Base-by-base conservation (phyloP, 352 stramenopile genomes). In the Phytophthora pinifolia region DNA sequence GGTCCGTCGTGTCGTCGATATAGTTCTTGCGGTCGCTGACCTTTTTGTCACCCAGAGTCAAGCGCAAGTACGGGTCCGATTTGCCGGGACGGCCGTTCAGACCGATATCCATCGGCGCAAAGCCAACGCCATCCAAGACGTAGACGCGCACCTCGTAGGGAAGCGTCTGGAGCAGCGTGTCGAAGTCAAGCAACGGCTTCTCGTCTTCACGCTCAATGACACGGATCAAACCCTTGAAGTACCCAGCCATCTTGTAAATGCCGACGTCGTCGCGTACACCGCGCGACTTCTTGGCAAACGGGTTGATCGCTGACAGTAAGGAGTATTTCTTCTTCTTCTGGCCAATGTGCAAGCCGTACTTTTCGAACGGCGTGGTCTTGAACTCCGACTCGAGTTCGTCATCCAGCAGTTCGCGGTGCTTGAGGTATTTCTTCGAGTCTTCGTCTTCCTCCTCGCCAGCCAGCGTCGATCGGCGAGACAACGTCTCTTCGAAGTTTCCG, bases 181-280 rank as follows among this genome's bases (percentile, higher is more conserved):
- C 74, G 0, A 93, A 49, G 51, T 92, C 70, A n/a, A 95, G 59
- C 27, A 89, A 57, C 1, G 85, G 80, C 42, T 83, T 86, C 48
- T 94, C 86, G 29, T 96, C 85, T 47, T 92, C 72, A 22, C 79
- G 67, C 34, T 91, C 70, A 22, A 96, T 85, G 13, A 98, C 72
- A 17, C 91, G 83, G n/a, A 97, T 85, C 32, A 98, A 56, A 15
- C 88, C 90, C 75, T 98, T 98, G 58, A 98, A 97, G 20, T 83
- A 77, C 2, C 88, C 91, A 18, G 87, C 87, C 29, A 86, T 77
- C 59, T 92, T 89, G 68, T 88, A 92, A 30, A 83, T 67, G 4
- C 76, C 78, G 10, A 63, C 70, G 12, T 81, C 79, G 34, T 66
- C 63, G 20, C 51, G 18, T 59, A 72, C n/a, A 17, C 53, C 36